Evolutionary conservation across 2,329 filamentous ascomycete genomes (phyloP).

Genomic region (Aspergillus persii): DNA sequence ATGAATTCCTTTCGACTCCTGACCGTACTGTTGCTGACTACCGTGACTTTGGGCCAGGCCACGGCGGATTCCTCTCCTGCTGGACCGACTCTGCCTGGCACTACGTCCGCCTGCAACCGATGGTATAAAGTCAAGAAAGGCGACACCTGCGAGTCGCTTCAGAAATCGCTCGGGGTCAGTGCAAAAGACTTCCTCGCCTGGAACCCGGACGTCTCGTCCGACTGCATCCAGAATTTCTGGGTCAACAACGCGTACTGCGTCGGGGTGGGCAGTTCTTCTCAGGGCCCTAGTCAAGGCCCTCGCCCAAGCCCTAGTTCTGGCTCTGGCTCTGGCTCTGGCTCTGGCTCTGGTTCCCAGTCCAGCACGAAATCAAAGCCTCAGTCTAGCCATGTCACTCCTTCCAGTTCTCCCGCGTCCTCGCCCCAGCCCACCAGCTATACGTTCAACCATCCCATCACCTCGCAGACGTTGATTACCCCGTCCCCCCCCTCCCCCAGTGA

Average conservation of each 20-base stretch:
- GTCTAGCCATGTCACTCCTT: neutral
- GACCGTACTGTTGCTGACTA: neutral
- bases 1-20: neutral
- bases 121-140: constrained; percentile 12
- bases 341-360: too few species aligned
- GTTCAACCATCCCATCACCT: constrained; percentile 9
- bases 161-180: constrained; percentile 1
- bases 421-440: constrained; percentile 1
- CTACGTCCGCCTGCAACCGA: constrained; percentile 4
- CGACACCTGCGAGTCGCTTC: constrained; percentile 6
- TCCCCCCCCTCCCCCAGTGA: neutral
- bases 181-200: constrained; percentile 8
- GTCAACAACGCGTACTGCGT: constrained; percentile 12
- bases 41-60: neutral
- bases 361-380: neutral
- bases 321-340: too few species aligned
- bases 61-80: constrained; percentile 1
- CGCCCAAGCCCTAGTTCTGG: neutral
- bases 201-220: constrained; percentile 7
- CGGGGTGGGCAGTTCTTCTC: constrained; percentile 1
- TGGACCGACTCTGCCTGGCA: constrained; percentile 8
- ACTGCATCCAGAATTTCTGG: constrained; percentile 12
- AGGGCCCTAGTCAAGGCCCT: neutral
- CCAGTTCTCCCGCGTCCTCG: neutral
- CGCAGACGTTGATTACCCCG: neutral